Percentiles rank a stretch among this genome's conserved stretches.
phyloP scores from a whole-genome alignment of 2,329 filamentous ascomycete genomes.

The Parascedosporium putredinis region DNA sequence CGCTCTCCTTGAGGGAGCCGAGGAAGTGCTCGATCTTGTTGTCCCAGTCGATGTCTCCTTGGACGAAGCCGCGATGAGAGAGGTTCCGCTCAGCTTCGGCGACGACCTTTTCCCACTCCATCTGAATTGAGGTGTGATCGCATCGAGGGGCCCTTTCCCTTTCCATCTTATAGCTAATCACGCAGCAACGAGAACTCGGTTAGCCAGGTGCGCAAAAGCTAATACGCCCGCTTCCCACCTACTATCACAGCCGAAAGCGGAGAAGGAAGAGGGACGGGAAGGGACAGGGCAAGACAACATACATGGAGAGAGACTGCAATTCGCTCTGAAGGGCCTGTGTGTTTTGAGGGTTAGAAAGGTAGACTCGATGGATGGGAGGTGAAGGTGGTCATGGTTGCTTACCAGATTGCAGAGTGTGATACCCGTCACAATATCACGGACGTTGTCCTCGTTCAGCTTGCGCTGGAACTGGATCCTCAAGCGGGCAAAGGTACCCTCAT shows the following conservation, averaged over 20 bases:
- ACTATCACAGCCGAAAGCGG: too few relatives aligned
- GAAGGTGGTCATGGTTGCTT: not conserved
- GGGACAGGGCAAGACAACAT: not conserved
- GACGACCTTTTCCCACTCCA: not conserved
- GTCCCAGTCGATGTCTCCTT: constrained; percentile 3
- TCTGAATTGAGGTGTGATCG: constrained; percentile 3
- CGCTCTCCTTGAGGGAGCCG: not conserved
- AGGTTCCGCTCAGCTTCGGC: not conserved
- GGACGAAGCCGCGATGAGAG: not conserved
- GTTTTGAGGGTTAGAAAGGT: not conserved
- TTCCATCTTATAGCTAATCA: too few relatives aligned
- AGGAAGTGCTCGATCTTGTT: constrained; percentile 1
- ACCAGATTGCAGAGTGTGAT: constrained; percentile 6
- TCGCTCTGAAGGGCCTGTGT: constrained; percentile 3
- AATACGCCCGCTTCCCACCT: too few relatives aligned
- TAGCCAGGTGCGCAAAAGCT: too few relatives aligned
- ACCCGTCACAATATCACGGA: constrained; percentile 1
- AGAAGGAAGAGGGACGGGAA: not conserved
- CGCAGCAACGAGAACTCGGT: too few relatives aligned
- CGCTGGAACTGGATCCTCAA: not conserved
- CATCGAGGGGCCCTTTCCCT: too few relatives aligned
- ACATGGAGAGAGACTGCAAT: not conserved
- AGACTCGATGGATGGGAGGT: not conserved
- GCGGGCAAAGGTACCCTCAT: not conserved
- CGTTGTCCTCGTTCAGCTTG: constrained; percentile 3